These are phyloP conservation scores for Scedosporium boydii DNA, from an alignment of 2,329 filamentous ascomycete species.

Conservation along the genomic window DNA sequence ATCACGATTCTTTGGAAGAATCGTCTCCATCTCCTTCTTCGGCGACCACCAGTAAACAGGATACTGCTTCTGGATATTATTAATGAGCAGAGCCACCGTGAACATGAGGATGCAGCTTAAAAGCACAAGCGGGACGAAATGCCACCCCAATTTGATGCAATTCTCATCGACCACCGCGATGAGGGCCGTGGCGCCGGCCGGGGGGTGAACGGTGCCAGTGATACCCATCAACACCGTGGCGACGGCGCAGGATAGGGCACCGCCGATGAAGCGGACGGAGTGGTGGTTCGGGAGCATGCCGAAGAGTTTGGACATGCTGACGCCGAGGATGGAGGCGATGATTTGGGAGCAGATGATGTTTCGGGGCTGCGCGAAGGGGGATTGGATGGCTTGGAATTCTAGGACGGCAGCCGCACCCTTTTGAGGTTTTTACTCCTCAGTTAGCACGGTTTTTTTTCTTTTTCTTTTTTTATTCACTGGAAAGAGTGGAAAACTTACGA, in stretches of 20 bases:
- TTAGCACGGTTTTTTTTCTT: background rate
- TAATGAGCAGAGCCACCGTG: constrained; percentile 50
- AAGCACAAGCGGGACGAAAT: constrained; percentile 51
- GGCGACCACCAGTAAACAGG: constrained; percentile 65
- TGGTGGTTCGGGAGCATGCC: constrained; percentile 35
- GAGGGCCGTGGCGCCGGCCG: constrained; percentile 64
- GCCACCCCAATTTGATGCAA: constrained; percentile 55
- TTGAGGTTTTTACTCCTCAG: constrained; percentile 15
- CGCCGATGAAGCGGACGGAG: constrained; percentile 52
- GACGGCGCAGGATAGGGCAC: constrained; percentile 53
- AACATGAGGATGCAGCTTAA: constrained; percentile 55
- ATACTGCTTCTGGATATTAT: constrained; percentile 59
- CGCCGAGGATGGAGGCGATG: constrained; percentile 49
- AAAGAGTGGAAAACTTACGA: constrained; percentile 39
- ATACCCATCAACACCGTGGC: constrained; percentile 57
- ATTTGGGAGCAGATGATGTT: constrained; percentile 61
- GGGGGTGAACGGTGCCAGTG: constrained; percentile 65
- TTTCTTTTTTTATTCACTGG: background rate
- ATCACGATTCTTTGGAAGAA: background rate
- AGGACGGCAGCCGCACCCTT: constrained; percentile 63
- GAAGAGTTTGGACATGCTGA: constrained; percentile 58
- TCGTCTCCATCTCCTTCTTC: constrained; percentile 7
- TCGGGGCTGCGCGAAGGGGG: constrained; percentile 63
- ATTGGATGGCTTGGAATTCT: constrained; percentile 62
- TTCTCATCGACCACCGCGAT: constrained; percentile 52